Base-by-base conservation (phyloP, 2,329 filamentous ascomycete genomes). In the Colletotrichum salicis region DNA sequence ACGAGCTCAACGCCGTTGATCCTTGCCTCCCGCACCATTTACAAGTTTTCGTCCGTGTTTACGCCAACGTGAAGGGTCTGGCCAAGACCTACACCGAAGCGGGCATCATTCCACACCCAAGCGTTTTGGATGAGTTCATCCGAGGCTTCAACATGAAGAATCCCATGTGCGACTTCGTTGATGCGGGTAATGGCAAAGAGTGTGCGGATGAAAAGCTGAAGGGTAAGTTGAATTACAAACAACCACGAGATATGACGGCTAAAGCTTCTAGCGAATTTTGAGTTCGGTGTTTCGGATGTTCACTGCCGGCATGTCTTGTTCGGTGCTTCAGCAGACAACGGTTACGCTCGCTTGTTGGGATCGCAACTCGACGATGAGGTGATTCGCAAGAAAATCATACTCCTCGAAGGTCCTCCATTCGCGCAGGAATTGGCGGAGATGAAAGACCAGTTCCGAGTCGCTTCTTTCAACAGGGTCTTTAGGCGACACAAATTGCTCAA, bases 181-280 rank as follows among this genome's bases (percentile, higher is more conserved):
- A 84, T 76, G 82, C 81, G 11, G 83, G 83, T 6, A 78, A 80
- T 66, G 82, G 82, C 11, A 84, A 84, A 66, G 82, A 84, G 70
- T 84, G 82, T 58, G 76, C 82, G 1, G 83, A 84, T 74, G 78
- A 80, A 45, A 84, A 84, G 64, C 74, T 85, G 22, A 79, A 80
- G 78, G 82, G 83, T 83, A 63, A 60, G 66, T 71, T 37, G 22
- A 27, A 19, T 33, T 51, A 31, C 57, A 15, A 15, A 33, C 5
- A 2, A 0, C 3, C 4, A 5, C 12, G n/a, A 31, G 19, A 5
- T 3, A 15, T 19, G 4, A 22, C 8, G 12, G 65, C 52, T 67
- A n/a, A 67, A 22, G 6, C 45, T n/a, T 5, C 8, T 64, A 81
- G 79, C 74, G 76, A 79, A 76, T 24, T 78, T 80, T 54, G 78